Base-by-base conservation (phyloP, 2,329 filamentous ascomycete genomes). In the Diaporthe australafricana region DNA sequence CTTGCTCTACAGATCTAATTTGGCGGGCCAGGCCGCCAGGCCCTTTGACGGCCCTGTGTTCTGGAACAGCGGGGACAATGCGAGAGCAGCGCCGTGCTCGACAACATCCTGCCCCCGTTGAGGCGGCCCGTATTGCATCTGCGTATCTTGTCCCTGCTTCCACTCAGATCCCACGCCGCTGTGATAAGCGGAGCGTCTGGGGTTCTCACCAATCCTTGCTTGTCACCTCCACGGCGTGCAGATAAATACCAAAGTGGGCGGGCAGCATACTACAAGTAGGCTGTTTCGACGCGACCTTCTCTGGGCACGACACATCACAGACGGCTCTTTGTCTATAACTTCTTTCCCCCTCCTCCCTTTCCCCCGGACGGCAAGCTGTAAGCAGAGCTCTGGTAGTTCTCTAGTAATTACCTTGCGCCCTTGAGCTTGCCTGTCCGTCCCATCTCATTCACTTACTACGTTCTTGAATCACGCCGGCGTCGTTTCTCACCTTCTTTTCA, bases 351-450 rank as follows among this genome's bases (percentile, higher is more conserved):
- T 70, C 69, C 68, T 38, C 57, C 70, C 52, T 72, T 74, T 71
- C 70, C 70, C 62, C 62, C 57, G 72, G 71, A 77, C 77, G 74
- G 73, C 71, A 72, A 73, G 72, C 71, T 75, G 75, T 76, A 80
- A 80, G 80, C 83, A 83, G 81, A 84, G 83, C 85, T 87, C 86
- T 82, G 84, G 84, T 81, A 87, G 85, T 83, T 85, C 60, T 65
- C 81, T 79, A 75, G 77, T 76, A 78, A 78, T 79, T 78, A 75
- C 75, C 74, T 75, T 57, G 74, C 70, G 68, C 55, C 67, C 68
- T 65, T 65, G 52, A 74, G 68, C 67, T 62, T 75, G 68, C 67
- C 57, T 75, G 73, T 73, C 71, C 72, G 74, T 74, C 63, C 74
- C 73, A 16, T 73, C 22, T 48, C 56, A 25, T 67, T 66, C 47